phyloP scores from a whole-genome alignment of 179 eudicot species.

The Corrigiola litoralis region DNA sequence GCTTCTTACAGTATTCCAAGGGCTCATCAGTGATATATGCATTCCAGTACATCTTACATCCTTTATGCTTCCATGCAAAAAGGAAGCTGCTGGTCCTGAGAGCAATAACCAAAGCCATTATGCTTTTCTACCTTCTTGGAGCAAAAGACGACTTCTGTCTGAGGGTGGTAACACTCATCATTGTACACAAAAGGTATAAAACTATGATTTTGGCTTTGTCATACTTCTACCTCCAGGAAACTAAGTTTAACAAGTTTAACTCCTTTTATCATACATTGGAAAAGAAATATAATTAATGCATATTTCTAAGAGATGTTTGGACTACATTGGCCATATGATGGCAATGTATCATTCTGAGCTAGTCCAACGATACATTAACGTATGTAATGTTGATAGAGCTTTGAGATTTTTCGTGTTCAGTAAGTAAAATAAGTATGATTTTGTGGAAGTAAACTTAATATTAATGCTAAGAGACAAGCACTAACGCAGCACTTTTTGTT shows the following conservation, averaged over 20 bases:
- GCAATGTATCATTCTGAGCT: too few relatives aligned
- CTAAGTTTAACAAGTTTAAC: background rate
- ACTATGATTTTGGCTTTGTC: background rate
- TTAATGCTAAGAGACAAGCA: too few relatives aligned
- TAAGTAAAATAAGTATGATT: too few relatives aligned
- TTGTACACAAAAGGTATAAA: conserved; percentile 42
- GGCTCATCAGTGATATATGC: conserved; percentile 55
- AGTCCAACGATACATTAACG: too few relatives aligned
- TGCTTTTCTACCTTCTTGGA: conserved; percentile 24
- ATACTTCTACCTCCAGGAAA: background rate
- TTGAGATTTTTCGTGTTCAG: too few relatives aligned
- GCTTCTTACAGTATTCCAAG: conserved; percentile 72
- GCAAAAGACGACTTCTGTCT: conserved; percentile 52
- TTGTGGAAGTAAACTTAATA: too few relatives aligned
- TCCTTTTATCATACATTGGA: background rate
- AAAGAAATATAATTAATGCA: too few relatives aligned
- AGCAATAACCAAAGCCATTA: conserved; percentile 10
- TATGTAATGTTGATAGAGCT: too few relatives aligned
- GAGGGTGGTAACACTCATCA: conserved; percentile 20
- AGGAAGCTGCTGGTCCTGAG: conserved; percentile 15
- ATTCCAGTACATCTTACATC: conserved; percentile 51
- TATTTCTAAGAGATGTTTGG: too few relatives aligned
- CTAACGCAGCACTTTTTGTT: too few relatives aligned
- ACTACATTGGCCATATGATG: too few relatives aligned
- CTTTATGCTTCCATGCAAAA: conserved; percentile 73